Evolutionary conservation across 2,329 filamentous ascomycete species (phyloP), one percentile per base, ranked within the genome.

Genomic region (Sclerotinia nivalis): DNA sequence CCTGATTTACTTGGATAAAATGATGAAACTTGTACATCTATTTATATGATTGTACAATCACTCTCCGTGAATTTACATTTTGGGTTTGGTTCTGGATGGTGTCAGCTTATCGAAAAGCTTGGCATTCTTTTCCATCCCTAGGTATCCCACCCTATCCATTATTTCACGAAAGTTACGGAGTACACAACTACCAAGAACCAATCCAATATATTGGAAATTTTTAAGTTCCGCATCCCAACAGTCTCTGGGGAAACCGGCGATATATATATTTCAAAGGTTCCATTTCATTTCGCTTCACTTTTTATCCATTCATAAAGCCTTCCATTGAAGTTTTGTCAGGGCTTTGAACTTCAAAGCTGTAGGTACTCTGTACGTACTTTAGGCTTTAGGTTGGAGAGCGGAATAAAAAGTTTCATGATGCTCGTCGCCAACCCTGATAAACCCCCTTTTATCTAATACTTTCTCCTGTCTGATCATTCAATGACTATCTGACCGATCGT

Each of bases 161-260:
- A 20, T n/a, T 9, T n/a, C 20, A 22, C 31, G 20, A 55, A 18
- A 13, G 25, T 55, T 55, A 61, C 59, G 9, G 28, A 34, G 28
- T 25, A 28, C 28, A 28, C 28, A 49, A 20, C 59, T 20, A 34
- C 20, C 22, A 62, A 28, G 20, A 62, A 37, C 45, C 45, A 34
- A n/a, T 47, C 9, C 43, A 37, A 49, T 49, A 49, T 62, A 62
- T 62, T 62, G 43, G 59, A 62, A 49, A n/a, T 49, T 18, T 40
- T 43, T 12, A 22, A 25, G 28, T 62, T 34, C 59, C 43, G 49
- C 59, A 62, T 49, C 31, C 31, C n/a, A 37, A 50, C 47, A 49
- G 47, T 52, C 60, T 64, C 60, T 64, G 31, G 60, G 60, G 60
- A 64, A 64, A 64, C 60, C 60, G 47, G 60, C 47, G 60, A 64